These are phyloP conservation scores for Lagerstroemia speciosa DNA, from an alignment of 345 rosid species.

Conservation along the genomic window DNA sequence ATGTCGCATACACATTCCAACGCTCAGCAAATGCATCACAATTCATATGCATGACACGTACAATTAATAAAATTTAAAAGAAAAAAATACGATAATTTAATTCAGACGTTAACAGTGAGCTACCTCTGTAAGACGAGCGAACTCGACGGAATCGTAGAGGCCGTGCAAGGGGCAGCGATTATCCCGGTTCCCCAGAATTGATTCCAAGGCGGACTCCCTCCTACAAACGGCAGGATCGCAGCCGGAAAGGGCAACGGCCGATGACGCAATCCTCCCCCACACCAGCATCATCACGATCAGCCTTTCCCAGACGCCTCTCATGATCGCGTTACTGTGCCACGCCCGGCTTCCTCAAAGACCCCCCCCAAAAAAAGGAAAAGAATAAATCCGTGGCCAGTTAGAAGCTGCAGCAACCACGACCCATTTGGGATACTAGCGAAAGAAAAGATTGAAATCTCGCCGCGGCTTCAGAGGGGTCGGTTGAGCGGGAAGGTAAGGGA, in stretches of 20 bases:
- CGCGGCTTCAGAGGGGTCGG: background rate
- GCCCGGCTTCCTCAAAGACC: background rate
- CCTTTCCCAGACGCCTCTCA: slow-evolving; percentile 15
- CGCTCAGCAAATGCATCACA: background rate
- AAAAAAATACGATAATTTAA: background rate
- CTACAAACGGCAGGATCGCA: slow-evolving; percentile 26
- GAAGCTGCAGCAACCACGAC: background rate
- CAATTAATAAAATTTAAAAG: background rate
- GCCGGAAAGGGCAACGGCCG: slow-evolving; percentile 9
- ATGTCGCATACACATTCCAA: background rate
- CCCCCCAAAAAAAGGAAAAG: background rate
- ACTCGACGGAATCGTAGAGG: slow-evolving; percentile 21
- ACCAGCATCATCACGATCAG: slow-evolving; percentile 27
- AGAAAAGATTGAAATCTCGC: background rate
- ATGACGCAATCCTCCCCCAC: slow-evolving; percentile 24
- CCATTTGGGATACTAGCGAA: background rate
- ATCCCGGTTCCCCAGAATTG: slow-evolving; percentile 45
- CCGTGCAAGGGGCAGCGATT: slow-evolving; percentile 24
- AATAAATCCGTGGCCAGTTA: background rate
- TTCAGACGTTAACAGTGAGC: background rate
- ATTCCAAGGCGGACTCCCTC: slow-evolving; percentile 28
- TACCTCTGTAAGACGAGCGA: slow-evolving; percentile 61
- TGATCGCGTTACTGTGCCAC: slow-evolving; percentile 1
- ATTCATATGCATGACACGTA: background rate
- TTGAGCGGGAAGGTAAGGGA: background rate